These are phyloP conservation scores for Cardamine resedifolia DNA, from an alignment of 345 rosid genomes.

Conservation along the genomic window DNA sequence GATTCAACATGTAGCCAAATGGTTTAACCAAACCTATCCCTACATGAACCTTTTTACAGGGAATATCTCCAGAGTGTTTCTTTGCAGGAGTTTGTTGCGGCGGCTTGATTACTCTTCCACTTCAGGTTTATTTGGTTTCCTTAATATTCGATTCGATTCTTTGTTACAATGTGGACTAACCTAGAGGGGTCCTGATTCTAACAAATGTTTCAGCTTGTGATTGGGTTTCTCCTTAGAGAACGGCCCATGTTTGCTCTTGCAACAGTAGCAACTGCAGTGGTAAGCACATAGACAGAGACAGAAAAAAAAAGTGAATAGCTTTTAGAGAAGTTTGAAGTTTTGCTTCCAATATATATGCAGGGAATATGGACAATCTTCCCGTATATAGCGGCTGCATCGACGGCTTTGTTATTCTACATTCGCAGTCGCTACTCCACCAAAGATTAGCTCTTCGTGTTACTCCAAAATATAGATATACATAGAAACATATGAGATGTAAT, in stretches of 20 bases:
- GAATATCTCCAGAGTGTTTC: constrained; percentile 79
- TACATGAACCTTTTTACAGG: constrained; percentile 44
- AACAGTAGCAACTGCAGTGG: constrained; percentile 81
- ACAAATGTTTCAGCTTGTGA: constrained; percentile 51
- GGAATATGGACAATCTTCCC: constrained; percentile 87
- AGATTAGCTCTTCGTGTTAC: background rate
- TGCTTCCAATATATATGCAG: constrained; percentile 38
- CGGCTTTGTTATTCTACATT: constrained; percentile 58
- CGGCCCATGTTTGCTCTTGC: constrained; percentile 74
- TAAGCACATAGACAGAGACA: constrained; percentile 29
- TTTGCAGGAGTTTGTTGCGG: constrained; percentile 96
- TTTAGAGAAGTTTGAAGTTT: constrained; percentile 12
- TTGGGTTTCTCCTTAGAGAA: constrained; percentile 75
- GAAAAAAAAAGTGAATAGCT: background rate
- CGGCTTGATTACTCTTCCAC: constrained; percentile 79
- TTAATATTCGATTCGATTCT: background rate
- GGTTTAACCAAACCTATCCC: background rate
- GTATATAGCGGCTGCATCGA: constrained; percentile 64
- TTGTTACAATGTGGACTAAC: background rate
- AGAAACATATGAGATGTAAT: constrained; percentile 8
- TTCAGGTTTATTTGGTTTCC: constrained; percentile 52
- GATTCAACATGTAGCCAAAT: background rate
- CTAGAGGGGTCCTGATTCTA: background rate
- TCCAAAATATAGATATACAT: background rate
- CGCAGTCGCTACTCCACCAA: constrained; percentile 25